These are phyloP conservation scores for Lagerstroemia speciosa DNA, from an alignment of 345 rosid species.

Conservation along the genomic window DNA sequence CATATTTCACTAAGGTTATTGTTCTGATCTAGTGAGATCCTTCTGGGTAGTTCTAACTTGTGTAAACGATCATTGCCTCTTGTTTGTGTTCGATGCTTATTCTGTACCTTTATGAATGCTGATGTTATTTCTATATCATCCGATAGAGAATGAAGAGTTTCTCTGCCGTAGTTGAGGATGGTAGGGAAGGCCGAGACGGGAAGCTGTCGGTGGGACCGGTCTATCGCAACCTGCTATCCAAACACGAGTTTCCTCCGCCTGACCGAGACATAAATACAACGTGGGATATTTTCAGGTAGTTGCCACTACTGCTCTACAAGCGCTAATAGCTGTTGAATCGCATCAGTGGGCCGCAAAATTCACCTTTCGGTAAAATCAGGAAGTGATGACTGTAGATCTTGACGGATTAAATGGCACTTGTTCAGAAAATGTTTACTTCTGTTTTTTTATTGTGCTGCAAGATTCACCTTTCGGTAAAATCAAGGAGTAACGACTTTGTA, in stretches of 20 bases:
- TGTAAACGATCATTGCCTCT: background rate
- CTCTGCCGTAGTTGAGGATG: conserved; percentile 68
- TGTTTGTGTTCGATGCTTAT: background rate
- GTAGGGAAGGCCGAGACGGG: conserved; percentile 61
- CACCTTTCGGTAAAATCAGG: too few species aligned
- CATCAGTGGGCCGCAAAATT: too few species aligned
- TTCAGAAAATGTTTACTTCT: too few species aligned
- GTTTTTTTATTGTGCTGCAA: background rate
- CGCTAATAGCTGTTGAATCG: too few species aligned
- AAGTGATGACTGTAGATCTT: too few species aligned
- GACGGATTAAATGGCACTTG: too few species aligned
- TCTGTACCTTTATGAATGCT: background rate
- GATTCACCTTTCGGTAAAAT: too few species aligned
- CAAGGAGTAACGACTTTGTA: too few species aligned
- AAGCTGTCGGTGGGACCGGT: conserved; percentile 80
- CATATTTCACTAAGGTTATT: background rate
- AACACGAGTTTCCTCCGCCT: conserved; percentile 51
- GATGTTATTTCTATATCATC: background rate
- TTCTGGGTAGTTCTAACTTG: too few species aligned
- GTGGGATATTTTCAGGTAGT: conserved; percentile 85
- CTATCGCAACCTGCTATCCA: conserved; percentile 61
- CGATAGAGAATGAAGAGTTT: conserved; percentile 47
- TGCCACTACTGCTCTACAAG: too few species aligned
- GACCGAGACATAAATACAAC: conserved; percentile 42
- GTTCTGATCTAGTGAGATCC: background rate